Conservation (phyloP, 257 asterid species). For the Euphrasia confusa region DNA sequence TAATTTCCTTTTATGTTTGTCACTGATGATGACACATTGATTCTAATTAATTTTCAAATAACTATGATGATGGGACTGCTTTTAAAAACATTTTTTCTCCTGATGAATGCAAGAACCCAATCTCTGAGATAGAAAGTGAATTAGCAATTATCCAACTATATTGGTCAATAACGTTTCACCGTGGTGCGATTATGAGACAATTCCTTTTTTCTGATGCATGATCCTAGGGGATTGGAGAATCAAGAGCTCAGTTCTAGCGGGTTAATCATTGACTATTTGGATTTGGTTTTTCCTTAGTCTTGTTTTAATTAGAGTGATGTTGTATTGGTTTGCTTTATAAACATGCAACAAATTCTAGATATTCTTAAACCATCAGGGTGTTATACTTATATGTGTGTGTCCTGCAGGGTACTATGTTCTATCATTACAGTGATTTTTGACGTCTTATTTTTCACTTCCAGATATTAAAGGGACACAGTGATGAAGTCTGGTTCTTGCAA, state of each 20-base stretch:
- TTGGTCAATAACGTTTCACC: background rate
- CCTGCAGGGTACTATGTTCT: background rate
- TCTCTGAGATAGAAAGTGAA: conserved; percentile 1
- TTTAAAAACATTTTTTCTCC: no score
- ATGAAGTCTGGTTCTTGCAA: conserved; percentile 78
- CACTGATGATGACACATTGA: no score
- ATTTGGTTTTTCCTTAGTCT: background rate
- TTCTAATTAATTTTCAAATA: no score
- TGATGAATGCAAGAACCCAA: no score
- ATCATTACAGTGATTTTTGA: conserved; percentile 7
- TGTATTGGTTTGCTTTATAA: background rate
- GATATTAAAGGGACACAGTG: conserved; percentile 56
- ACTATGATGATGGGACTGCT: no score
- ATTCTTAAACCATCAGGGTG: background rate
- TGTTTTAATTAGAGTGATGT: background rate
- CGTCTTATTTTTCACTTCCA: conserved; percentile 29
- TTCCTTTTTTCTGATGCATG: conserved; percentile 4
- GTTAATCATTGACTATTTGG: background rate
- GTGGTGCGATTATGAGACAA: background rate
- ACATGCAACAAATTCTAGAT: background rate
- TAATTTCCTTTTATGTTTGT: background rate
- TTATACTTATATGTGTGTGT: background rate
- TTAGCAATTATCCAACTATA: conserved; percentile 2
- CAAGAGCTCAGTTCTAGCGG: background rate
- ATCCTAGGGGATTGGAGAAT: background rate